Evolutionary conservation across 176 grass and related monocot genomes (phyloP).

Genomic region (Aegilops umbellulata): DNA sequence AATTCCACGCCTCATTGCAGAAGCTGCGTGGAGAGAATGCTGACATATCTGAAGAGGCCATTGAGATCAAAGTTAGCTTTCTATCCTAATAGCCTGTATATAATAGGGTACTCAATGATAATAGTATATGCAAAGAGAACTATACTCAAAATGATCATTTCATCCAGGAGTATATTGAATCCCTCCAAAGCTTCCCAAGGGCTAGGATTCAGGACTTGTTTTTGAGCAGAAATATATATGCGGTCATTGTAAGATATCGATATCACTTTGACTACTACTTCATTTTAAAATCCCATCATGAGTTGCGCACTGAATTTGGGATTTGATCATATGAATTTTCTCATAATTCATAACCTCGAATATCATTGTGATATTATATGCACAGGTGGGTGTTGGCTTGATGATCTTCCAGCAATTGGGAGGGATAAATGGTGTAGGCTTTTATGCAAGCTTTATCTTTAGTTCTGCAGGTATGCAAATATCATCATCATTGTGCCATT

Average conservation of each 20-base stretch:
- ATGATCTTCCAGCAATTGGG: constrained; percentile 74
- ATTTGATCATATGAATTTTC: neutral
- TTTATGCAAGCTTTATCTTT: constrained; percentile 71
- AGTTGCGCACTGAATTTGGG: neutral
- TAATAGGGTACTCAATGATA: constrained; percentile 1
- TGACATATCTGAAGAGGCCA: constrained; percentile 52
- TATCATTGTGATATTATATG: constrained; percentile 15
- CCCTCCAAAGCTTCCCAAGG: constrained; percentile 42
- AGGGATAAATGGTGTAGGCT: constrained; percentile 68
- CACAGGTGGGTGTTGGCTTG: constrained; percentile 63
- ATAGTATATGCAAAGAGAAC: neutral
- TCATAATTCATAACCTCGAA: neutral
- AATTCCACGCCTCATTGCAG: constrained; percentile 61
- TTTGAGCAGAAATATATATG: constrained; percentile 53
- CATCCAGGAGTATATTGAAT: constrained; percentile 63
- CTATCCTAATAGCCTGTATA: neutral
- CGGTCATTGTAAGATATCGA: constrained; percentile 58
- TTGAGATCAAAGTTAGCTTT: constrained; percentile 65
- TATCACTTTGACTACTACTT: neutral
- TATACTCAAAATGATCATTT: neutral
- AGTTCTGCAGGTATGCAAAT: constrained; percentile 53
- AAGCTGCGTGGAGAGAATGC: constrained; percentile 50
- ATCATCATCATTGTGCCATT: neutral
- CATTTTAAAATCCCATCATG: neutral
- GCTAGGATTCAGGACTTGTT: constrained; percentile 56